Base-by-base conservation (phyloP, 306 rosid genomes). In the Glycine soja region DNA sequence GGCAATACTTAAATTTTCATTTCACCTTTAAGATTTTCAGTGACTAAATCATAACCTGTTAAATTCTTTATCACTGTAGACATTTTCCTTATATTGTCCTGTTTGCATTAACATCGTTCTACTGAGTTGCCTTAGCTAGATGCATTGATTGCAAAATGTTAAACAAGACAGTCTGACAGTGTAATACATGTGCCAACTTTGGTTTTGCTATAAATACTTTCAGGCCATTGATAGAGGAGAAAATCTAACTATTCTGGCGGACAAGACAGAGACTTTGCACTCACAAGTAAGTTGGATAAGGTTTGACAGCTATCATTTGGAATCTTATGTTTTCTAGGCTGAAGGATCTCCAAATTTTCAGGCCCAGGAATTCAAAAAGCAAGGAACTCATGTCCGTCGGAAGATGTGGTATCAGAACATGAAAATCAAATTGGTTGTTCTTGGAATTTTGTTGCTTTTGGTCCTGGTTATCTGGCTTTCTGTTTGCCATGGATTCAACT, bases 371-470 rank as follows among this genome's bases (percentile, higher is more conserved):
- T 95, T 80, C 85, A 91, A 86, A 89, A 87, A 56, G 18, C 79
- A 84, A 8, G 98, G 97, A 82, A 90, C 96, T 42, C 90, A 95
- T 38, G 30, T 95, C 62, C 89, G 90, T 54, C 88, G 91, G 80
- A 93, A 93, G 82, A 90, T 95, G 97, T 95, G 99, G 99, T 95
- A 90, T 78, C 98, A 95, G 79, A 95, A 95, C 86, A 95, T 95
- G 98, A 95, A 95, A 88, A 87, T 91, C 83, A 95, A 95, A 83
- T 76, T 95, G 87, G 90, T 90, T 70, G 91, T 95, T 85, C 86
- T 95, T 48, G 97, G 91, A 65, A 86, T 94, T 82, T 70, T 92
- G 87, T 67, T 94, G 84, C 81, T 88, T 65, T 89, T 94, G 50
- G 78, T 92, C 65, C 88, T 94, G 47, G 75, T 94, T 81, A 94